Conservation (phyloP, 306 rosid species). For the Cicer chorassanicum region DNA sequence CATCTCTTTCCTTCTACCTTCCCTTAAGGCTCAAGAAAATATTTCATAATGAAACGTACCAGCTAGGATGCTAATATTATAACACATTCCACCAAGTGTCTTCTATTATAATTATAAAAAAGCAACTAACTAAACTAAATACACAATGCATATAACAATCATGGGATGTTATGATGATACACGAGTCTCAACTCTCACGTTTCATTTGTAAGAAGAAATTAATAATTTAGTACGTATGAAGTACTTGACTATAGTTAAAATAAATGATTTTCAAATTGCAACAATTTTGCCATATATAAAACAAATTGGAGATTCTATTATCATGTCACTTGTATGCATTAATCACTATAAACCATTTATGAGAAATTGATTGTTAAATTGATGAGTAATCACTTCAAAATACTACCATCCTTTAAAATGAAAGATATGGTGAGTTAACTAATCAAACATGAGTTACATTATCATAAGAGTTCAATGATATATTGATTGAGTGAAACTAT, state of each 20-base stretch:
- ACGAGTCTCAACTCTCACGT: conserved; percentile 62
- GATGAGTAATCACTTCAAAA: conserved; percentile 39
- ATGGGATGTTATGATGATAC: conserved; percentile 57
- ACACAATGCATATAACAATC: conserved; percentile 47
- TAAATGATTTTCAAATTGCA: conserved; percentile 50
- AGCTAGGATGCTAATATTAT: conserved; percentile 49
- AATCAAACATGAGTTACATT: conserved; percentile 28
- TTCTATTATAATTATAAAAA: conserved; percentile 45
- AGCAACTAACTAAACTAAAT: conserved; percentile 44
- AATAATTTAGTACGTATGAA: conserved; percentile 50
- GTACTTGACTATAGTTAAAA: conserved; percentile 43
- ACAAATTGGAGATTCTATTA: conserved; percentile 49
- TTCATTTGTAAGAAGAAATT: conserved; percentile 42
- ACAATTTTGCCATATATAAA: conserved; percentile 23
- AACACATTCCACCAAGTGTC: conserved; percentile 46
- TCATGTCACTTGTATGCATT: conserved; percentile 35
- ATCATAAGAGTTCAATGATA: conserved; percentile 28
- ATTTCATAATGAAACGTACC: conserved; percentile 47
- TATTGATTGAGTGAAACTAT: conserved; percentile 36
- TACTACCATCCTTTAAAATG: conserved; percentile 37
- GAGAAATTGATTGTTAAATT: conserved; percentile 38
- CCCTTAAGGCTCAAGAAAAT: conserved; percentile 71
- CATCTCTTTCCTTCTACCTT: conserved; percentile 45
- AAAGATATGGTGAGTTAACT: conserved; percentile 7
- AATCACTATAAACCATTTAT: conserved; percentile 25